phyloP scores from a whole-genome alignment of 2,329 filamentous ascomycete genomes.

The Chalara sp. region DNA sequence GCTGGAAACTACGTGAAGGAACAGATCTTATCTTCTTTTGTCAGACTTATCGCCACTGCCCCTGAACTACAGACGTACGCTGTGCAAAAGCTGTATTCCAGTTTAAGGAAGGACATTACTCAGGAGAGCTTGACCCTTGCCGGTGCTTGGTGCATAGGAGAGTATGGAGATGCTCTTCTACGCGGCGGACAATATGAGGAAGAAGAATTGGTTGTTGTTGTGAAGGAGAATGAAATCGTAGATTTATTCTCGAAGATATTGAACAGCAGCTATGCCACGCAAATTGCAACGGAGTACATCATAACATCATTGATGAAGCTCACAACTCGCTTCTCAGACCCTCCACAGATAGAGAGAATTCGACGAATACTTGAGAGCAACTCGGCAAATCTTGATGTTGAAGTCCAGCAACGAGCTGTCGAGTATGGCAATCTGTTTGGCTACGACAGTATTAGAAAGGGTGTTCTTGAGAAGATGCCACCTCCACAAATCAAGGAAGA shows the following conservation, averaged over 20 bases:
- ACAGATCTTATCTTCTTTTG: conserved; percentile 93
- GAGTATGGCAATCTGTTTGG: conserved; percentile 95
- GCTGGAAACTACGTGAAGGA: conserved; percentile 97
- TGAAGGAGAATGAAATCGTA: conserved; percentile 84
- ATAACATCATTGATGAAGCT: conserved; percentile 92
- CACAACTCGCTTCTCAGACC: conserved; percentile 77
- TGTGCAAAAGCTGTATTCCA: conserved; percentile 87
- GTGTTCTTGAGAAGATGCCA: conserved; percentile 96
- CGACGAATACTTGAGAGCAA: conserved; percentile 70
- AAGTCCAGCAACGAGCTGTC: conserved; percentile 91
- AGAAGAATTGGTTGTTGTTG: conserved; percentile 73
- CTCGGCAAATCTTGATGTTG: conserved; percentile 84
- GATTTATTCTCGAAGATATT: conserved; percentile 90
- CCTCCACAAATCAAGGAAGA: conserved; percentile 95
- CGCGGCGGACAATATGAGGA: conserved; percentile 88
- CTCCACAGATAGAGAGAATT: conserved; percentile 79
- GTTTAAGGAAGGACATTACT: conserved; percentile 91
- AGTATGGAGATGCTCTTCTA: conserved; percentile 89
- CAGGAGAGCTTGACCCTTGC: conserved; percentile 93
- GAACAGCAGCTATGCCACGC: conserved; percentile 88
- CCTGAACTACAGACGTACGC: conserved; percentile 94
- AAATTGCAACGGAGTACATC: conserved; percentile 92
- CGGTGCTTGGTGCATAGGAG: conserved; percentile 94
- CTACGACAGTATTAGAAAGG: conserved; percentile 78
- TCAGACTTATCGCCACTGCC: conserved; percentile 89